phyloP scores from a whole-genome alignment of 768 basidiomycete species.

The Lyophyllum semitale region DNA sequence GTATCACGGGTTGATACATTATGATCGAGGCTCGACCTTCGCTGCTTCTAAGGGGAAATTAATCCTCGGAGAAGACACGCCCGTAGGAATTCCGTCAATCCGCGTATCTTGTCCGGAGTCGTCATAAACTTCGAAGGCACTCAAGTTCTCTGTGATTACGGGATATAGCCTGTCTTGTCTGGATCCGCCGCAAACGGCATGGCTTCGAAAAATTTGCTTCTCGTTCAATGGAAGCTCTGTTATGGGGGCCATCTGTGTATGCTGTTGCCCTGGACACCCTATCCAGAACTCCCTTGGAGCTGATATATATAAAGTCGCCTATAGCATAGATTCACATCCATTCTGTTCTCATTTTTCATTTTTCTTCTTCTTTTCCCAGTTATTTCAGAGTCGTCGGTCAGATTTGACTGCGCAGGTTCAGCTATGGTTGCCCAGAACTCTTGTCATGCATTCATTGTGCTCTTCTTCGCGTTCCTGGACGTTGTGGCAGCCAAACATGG shows the following conservation, averaged over 20 bases:
- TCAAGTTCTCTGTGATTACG: background rate
- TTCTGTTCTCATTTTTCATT: background rate
- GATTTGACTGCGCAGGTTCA: background rate
- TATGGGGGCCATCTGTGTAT: background rate
- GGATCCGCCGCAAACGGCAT: constrained; percentile 1
- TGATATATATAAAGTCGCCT: constrained; percentile 8
- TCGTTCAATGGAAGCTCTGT: constrained; percentile 9
- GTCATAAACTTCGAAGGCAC: background rate
- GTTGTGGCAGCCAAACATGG: constrained; percentile 15
- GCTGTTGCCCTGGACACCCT: constrained; percentile 11
- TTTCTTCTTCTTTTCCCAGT: constrained; percentile 1
- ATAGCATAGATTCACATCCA: background rate
- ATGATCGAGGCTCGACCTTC: background rate
- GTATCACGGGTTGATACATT: background rate
- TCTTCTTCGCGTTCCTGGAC: constrained; percentile 15
- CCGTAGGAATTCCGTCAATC: constrained; percentile 19
- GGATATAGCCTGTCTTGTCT: background rate
- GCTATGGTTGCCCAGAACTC: background rate
- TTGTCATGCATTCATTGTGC: constrained; percentile 9
- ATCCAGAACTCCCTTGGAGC: constrained; percentile 6
- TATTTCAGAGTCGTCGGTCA: background rate
- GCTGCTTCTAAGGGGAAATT: constrained; percentile 1
- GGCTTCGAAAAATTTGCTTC: constrained; percentile 10
- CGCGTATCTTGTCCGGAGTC: constrained; percentile 23
- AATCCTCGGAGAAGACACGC: constrained; percentile 12